Conservation (phyloP, 106 monocot species). For the Xerophyta viscosa region DNA sequence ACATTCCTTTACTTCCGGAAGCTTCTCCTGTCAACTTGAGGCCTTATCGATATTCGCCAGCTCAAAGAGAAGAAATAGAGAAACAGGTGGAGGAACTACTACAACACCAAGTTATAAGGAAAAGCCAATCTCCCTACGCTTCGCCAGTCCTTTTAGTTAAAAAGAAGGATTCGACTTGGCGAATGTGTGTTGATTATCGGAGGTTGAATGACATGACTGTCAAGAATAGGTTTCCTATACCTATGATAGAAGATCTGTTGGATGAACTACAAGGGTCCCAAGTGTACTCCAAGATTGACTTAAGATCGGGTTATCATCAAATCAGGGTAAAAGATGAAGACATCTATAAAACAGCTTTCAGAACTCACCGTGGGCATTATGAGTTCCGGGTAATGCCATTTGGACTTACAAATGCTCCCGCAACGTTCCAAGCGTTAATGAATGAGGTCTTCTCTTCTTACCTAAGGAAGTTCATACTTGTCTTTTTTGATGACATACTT, state of each 20-base stretch:
- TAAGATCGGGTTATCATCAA: slow-evolving; percentile 8
- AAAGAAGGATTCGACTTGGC: neutral
- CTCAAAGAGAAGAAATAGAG: neutral
- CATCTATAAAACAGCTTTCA: neutral
- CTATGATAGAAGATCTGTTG: slow-evolving; percentile 7
- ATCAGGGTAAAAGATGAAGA: neutral
- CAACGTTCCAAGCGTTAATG: neutral
- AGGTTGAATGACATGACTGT: neutral
- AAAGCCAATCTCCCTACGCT: neutral
- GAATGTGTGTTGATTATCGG: neutral
- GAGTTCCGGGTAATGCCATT: slow-evolving; percentile 2
- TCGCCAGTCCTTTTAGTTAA: neutral
- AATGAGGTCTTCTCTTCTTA: neutral
- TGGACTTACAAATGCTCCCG: neutral
- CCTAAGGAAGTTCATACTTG: neutral
- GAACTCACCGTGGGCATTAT: neutral
- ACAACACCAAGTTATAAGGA: neutral
- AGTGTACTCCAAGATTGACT: slow-evolving; percentile 7
- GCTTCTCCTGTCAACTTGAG: no score
- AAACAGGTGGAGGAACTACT: neutral
- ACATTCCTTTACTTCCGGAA: no score
- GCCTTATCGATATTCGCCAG: no score
- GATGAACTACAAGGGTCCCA: neutral
- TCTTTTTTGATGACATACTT: slow-evolving; percentile 1
- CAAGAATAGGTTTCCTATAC: slow-evolving; percentile 8